phyloP scores from a whole-genome alignment of 1,284 basidiomycete genomes.

The Cystobasidium pallidum region DNA sequence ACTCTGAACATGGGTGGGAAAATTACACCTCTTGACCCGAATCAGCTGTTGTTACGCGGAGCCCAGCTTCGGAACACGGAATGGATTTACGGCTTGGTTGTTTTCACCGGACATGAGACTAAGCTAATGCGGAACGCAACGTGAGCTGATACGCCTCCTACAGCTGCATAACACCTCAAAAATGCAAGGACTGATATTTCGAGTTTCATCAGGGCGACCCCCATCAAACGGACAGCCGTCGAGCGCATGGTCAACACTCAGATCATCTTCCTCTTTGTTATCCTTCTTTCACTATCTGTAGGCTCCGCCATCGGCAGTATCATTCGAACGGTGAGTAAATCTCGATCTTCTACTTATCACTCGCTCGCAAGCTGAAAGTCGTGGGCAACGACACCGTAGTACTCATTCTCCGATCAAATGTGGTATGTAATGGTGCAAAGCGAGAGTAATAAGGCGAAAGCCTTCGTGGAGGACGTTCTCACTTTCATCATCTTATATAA shows the following conservation, averaged over 20 bases:
- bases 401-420: constrained; percentile 49
- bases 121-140: constrained; percentile 94
- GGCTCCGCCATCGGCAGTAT: constrained; percentile 90
- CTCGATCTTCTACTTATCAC: too few relatives aligned
- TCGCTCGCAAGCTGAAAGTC: too few relatives aligned
- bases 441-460: constrained; percentile 64
- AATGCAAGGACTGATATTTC: background rate
- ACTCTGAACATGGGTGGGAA: constrained; percentile 63
- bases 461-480: constrained; percentile 74
- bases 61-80: constrained; percentile 95
- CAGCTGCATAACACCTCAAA: too few relatives aligned
- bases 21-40: constrained; percentile 87
- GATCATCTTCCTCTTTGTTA: constrained; percentile 91
- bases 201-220: constrained; percentile 69
- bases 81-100: constrained; percentile 91
- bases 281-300: constrained; percentile 83
- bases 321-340: constrained; percentile 65
- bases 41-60: constrained; percentile 90
- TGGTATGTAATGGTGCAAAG: constrained; percentile 60
- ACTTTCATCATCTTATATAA: constrained; percentile 99
- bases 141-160: too few relatives aligned
- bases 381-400: too few relatives aligned
- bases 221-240: constrained; percentile 94
- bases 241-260: constrained; percentile 95
- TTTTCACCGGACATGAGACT: constrained; percentile 97